A percentile compares a stretch with the other conserved stretches of the same genome.
Conservation (phyloP, 306 rosid species). For the Cicer judaicum region DNA sequence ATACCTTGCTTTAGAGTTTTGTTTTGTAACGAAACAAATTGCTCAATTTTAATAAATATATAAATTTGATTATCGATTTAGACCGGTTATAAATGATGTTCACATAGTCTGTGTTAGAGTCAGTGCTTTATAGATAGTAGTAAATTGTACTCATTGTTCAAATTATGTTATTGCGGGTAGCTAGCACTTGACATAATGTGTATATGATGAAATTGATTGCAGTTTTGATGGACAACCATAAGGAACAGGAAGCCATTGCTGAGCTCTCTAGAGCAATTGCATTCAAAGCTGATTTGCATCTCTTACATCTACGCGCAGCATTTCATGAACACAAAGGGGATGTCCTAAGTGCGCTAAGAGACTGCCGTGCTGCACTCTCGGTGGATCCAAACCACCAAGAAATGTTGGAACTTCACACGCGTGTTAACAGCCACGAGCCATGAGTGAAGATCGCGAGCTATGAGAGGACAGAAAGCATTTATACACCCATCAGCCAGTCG, state of each 20-base stretch:
- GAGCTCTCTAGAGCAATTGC: conserved; percentile 86
- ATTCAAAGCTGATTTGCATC: conserved; percentile 93
- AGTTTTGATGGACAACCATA: conserved; percentile 88
- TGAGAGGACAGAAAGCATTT: conserved; percentile 14
- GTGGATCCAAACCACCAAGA: conserved; percentile 94
- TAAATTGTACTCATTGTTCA: not conserved
- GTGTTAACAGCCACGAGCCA: conserved; percentile 88
- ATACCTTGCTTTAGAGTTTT: too few species aligned
- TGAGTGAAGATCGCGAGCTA: conserved; percentile 40
- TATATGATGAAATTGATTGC: conserved; percentile 39
- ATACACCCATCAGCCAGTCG: conserved; percentile 19
- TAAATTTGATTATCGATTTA: too few species aligned
- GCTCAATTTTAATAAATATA: too few species aligned
- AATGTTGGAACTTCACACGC: conserved; percentile 89
- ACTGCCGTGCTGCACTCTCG: conserved; percentile 94
- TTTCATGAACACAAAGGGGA: conserved; percentile 91
- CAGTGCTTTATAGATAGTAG: not conserved
- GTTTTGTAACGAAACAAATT: too few species aligned
- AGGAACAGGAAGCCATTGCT: conserved; percentile 81
- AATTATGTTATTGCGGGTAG: not conserved
- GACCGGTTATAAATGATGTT: too few species aligned
- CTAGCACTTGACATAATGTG: not conserved
- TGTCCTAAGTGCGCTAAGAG: conserved; percentile 74
- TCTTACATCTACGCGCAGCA: conserved; percentile 87
- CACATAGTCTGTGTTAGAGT: too few species aligned